Base-by-base conservation (phyloP, 352 stramenopile species). In the Pythium phragmiticola region DNA sequence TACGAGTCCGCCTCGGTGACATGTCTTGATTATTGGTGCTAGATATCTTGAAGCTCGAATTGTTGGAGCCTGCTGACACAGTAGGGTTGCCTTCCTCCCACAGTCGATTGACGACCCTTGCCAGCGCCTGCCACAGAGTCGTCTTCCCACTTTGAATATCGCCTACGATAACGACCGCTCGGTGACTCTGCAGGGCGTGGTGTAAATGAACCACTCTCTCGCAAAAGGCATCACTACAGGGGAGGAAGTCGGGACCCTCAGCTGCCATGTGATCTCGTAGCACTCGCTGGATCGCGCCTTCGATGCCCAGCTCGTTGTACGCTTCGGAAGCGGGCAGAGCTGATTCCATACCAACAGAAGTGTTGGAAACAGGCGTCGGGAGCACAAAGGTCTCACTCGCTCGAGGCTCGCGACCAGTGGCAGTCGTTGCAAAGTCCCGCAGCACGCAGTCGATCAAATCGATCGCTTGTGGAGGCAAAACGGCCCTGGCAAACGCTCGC, bases 91-190 rank as follows among this genome's bases (percentile, higher is more conserved):
- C 16, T 21, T 52, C 39, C 5, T 51, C 41, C 14, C 39, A 7
- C 14, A 60, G 9, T 26, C 37, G n/a, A 28, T 51, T 43, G 2
- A 60, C 16, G 2, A 75, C 68, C 5, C 62, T 57, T 7, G 75
- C 74, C 7, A 90, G 53, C 0, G 72, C 64, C 17, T n/a, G 30
- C 39, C 86, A 89, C 4, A 89, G 19, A 21, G 71, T 69, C 0
- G 81, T 89, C 54, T 92, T 92, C 1, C 84, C 84, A 5, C 62
- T 68, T 21, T 81, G 73, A 6, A 74, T 17, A 5, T 71, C 66
- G 0, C 82, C 84, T 5, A 75, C 70, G 13, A 92, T 30, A 7
- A 87, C 61, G 3, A 81, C 75, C 3, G 47, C 50, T 12, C 69
- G 65, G 16, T 74, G 43, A 1, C 47, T 49, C 33, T 55, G 52